These are phyloP conservation scores for Geosmithia putterillii DNA, from an alignment of 2,329 filamentous ascomycete species.

Conservation along the genomic window DNA sequence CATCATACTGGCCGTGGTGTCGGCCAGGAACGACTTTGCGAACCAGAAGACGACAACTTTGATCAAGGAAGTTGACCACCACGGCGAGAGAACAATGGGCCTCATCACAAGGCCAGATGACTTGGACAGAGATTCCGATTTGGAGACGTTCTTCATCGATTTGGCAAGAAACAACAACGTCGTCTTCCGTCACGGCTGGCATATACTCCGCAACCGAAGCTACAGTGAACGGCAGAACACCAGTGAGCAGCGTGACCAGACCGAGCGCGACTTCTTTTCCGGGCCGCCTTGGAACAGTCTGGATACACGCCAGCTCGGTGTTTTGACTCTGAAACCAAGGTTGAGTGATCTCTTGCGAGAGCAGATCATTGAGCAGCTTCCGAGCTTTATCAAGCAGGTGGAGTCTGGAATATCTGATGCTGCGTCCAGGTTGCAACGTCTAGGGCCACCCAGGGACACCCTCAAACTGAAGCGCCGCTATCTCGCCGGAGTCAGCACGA, in stretches of 20 bases:
- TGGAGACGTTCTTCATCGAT: conserved; percentile 23
- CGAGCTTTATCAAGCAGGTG: conserved; percentile 30
- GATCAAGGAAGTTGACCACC: conserved; percentile 15
- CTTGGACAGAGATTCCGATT: conserved; percentile 16
- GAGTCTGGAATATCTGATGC: conserved; percentile 19
- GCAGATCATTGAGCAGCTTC: conserved; percentile 33
- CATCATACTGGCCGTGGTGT: conserved; percentile 48
- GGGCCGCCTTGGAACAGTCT: conserved; percentile 24
- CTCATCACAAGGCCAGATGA: conserved; percentile 46
- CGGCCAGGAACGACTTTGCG: conserved; percentile 42
- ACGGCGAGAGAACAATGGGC: conserved; percentile 33
- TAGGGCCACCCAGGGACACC: conserved; percentile 36
- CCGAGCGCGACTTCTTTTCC: conserved; percentile 30
- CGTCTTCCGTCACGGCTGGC: conserved; percentile 37
- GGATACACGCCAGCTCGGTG: conserved; percentile 25
- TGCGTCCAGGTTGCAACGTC: conserved; percentile 21
- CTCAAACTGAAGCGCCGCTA: conserved; percentile 32
- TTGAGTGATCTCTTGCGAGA: conserved; percentile 37
- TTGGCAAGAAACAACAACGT: conserved; percentile 33
- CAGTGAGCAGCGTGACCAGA: conserved; percentile 20
- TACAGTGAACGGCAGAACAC: conserved; percentile 19
- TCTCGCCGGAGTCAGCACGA: conserved; percentile 30
- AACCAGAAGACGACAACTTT: conserved; percentile 44
- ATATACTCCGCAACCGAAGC: conserved; percentile 34
- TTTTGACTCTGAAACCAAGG: conserved; percentile 29